Conservation (phyloP, 805 yeast genomes). For the Nakazawaea ambrosiae region DNA sequence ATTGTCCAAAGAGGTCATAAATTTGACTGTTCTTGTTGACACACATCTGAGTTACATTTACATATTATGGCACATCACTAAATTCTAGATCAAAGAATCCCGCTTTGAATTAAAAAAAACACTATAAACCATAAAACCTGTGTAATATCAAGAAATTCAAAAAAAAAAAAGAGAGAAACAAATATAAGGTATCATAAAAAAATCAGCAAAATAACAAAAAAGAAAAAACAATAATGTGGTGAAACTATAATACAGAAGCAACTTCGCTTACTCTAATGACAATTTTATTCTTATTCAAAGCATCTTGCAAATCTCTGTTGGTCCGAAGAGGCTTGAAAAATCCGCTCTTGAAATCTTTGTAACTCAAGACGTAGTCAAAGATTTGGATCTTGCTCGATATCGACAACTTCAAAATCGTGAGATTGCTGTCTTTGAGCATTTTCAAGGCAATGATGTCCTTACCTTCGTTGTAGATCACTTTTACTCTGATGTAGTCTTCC, state of each 20-base stretch:
- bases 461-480: conserved; percentile 14
- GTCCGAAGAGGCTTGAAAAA: conserved; percentile 15
- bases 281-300: conserved; percentile 12
- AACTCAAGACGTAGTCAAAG: conserved; percentile 13
- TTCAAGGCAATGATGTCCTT: conserved; percentile 13
- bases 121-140: too few species aligned
- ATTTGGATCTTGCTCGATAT: conserved; percentile 10
- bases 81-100: too few species aligned
- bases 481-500: conserved; percentile 11
- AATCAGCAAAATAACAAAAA: too few species aligned
- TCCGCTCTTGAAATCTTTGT: conserved; percentile 13
- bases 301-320: conserved; percentile 14
- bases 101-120: too few species aligned
- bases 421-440: conserved; percentile 12
- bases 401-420: conserved; percentile 11
- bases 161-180: too few species aligned
- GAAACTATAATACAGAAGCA: background rate
- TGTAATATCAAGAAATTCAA: too few species aligned
- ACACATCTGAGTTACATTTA: too few species aligned
- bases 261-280: conserved; percentile 11
- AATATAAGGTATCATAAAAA: too few species aligned
- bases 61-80: too few species aligned
- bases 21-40: too few species aligned
- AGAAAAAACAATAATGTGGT: background rate
- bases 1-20: too few species aligned